These are phyloP conservation scores for Oryza glumipatula DNA, from an alignment of 176 grass and related monocot species.

Conservation along the genomic window DNA sequence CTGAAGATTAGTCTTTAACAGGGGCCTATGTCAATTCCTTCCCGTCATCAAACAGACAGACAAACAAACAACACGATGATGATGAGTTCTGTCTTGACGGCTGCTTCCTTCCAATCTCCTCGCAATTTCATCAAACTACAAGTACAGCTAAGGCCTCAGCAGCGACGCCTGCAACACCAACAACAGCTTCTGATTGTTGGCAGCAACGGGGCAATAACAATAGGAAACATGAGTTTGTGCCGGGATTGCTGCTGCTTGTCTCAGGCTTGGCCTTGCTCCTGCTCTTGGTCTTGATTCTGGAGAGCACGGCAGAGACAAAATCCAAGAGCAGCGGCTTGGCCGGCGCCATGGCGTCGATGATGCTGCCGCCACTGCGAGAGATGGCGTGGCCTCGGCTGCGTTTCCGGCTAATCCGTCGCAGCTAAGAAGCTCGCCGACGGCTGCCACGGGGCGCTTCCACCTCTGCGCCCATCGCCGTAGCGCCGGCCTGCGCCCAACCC, in stretches of 20 bases:
- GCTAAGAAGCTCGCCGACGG: too few relatives aligned
- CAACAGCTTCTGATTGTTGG: conserved; percentile 20
- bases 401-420: background rate
- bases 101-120: conserved; percentile 21
- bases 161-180: background rate
- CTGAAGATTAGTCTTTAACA: too few relatives aligned
- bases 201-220: background rate
- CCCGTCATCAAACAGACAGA: too few relatives aligned
- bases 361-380: too few relatives aligned
- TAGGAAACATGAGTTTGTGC: conserved; percentile 2
- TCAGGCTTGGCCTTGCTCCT: background rate
- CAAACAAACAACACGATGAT: conserved; percentile 16
- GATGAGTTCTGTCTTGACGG: conserved; percentile 45
- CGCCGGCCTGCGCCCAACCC: too few relatives aligned
- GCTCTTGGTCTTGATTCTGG: background rate
- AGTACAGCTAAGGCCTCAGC: background rate
- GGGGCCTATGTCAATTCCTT: too few relatives aligned
- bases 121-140: conserved; percentile 29
- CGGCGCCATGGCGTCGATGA: background rate
- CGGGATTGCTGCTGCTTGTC: too few relatives aligned
- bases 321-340: background rate
- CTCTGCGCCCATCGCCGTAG: too few relatives aligned
- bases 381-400: background rate
- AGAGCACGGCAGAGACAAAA: conserved; percentile 6
- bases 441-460: too few relatives aligned